Conservation (phyloP, 2,329 filamentous ascomycete species). For the Xylogone sp. region DNA sequence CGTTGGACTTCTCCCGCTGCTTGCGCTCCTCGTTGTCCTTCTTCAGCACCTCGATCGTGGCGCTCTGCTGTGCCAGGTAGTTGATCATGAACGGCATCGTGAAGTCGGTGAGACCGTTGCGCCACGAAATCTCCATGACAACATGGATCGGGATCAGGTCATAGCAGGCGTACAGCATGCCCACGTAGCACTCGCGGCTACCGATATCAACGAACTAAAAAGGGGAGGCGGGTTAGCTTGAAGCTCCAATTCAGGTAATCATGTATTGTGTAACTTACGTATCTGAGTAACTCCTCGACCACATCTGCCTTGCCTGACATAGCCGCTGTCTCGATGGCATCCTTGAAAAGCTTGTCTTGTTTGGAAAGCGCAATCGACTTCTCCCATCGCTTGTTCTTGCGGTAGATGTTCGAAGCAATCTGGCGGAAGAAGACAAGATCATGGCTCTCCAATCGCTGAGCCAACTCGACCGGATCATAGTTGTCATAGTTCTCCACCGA, state of each 20-base stretch:
- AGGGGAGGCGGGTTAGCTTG: constrained; percentile 31
- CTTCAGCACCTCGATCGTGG: constrained; percentile 79
- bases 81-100: constrained; percentile 99
- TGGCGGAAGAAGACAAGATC: constrained; percentile 99
- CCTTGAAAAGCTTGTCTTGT: constrained; percentile 99
- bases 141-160: constrained; percentile 91
- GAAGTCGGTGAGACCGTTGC: constrained; percentile 89
- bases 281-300: constrained; percentile 92
- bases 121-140: constrained; percentile 96
- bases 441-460: constrained; percentile 90
- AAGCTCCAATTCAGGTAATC: constrained; percentile 5
- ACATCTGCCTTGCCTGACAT: constrained; percentile 87
- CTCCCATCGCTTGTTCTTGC: constrained; percentile 99
- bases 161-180: constrained; percentile 98
- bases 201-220: constrained; percentile 95
- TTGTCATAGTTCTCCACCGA: constrained; percentile 99
- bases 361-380: constrained; percentile 97
- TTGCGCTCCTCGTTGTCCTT: constrained; percentile 96
- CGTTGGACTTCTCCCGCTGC: constrained; percentile 62
- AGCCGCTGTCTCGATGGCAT: constrained; percentile 95
- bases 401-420: constrained; percentile 96
- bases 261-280: constrained; percentile 65
- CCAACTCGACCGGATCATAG: constrained; percentile 92
- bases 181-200: constrained; percentile 98
- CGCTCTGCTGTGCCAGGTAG: constrained; percentile 85